These are phyloP conservation scores for Endocalyx cinctus DNA, from an alignment of 2,329 filamentous ascomycete species.

Conservation along the genomic window DNA sequence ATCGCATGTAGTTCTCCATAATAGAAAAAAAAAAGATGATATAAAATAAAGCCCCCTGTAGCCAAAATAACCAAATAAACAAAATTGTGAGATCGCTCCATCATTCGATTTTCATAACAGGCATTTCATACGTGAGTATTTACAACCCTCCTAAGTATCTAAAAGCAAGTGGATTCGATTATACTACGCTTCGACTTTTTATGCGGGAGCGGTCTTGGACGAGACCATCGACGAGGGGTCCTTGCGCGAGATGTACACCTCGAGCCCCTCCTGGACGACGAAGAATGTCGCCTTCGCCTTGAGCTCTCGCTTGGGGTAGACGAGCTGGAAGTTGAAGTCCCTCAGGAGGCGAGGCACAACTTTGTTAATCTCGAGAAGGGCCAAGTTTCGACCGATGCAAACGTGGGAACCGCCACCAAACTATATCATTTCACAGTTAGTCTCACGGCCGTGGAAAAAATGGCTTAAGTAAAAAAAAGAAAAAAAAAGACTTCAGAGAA, in stretches of 20 bases:
- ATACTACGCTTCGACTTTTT: too few species aligned
- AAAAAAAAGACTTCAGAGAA: not conserved
- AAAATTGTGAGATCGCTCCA: too few species aligned
- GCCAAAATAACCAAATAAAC: too few species aligned
- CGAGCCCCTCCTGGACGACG: constrained; percentile 52
- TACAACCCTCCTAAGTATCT: too few species aligned
- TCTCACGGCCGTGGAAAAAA: not conserved
- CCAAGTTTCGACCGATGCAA: constrained; percentile 52
- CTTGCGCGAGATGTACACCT: constrained; percentile 43
- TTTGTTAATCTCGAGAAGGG: constrained; percentile 56
- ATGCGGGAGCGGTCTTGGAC: too few species aligned
- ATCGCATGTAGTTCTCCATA: too few species aligned
- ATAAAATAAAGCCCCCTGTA: too few species aligned
- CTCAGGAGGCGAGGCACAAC: constrained; percentile 49
- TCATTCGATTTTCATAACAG: too few species aligned
- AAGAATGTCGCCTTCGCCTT: constrained; percentile 55
- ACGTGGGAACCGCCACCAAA: constrained; percentile 52
- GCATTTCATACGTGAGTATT: too few species aligned
- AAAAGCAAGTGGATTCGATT: too few species aligned
- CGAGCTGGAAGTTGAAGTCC: constrained; percentile 50
- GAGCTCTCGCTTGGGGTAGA: constrained; percentile 44
- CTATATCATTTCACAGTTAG: constrained; percentile 19
- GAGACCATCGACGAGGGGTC: too few species aligned
- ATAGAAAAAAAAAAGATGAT: too few species aligned
- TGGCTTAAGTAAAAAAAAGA: not conserved